Evolutionary conservation across 2,329 filamentous ascomycete species (phyloP), one percentile per base, ranked within the genome.

Genomic region (Pseudomassariella vexata): DNA sequence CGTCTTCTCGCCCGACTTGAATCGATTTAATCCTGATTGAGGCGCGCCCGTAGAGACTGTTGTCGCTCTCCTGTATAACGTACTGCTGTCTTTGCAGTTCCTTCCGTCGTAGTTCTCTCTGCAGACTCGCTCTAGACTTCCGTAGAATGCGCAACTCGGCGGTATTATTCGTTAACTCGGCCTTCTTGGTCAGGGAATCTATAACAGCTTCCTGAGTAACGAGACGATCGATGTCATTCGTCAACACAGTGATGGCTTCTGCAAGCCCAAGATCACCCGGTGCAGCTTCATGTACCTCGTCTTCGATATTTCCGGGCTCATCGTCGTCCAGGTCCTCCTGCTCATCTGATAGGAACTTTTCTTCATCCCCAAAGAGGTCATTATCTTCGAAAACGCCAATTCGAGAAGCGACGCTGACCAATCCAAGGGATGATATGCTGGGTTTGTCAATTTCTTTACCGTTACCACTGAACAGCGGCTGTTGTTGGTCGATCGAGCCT

Each of bases 61-160:
- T 98, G 55, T 98, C 94, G 52, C 88, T 95, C 59, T 98, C 92
- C 59, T 98, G 92, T 6, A 96, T 79, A 27, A 94, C 86, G 48
- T 98, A 98, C 55, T 98, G 94, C 57, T 95, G 92, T 32, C 89
- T 76, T 55, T 98, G 92, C 50, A 98, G 74, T 58, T 96, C 90
- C 55, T 96, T 98, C 20, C 89, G 79, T 35, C 87, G 77, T 34
- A 96, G 88, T 57, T 98, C 92, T 44, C 92, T 75, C 50, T 94
- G 85, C 36, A 98, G 65, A 57, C 92, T 98, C 19, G 88, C 82
- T 56, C 92, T 95, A 1, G 88, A 95, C 57, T 98, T 98, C 34
- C 83, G 79, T 30, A 98, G 59, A 40, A 98, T 96, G 20, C 92
- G 76, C 32, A 98, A 58, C 56, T 98, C 92, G 2, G 90, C 87